Evolutionary conservation across 345 rosid species (phyloP).

Genomic region (Eucalyptus sp.): DNA sequence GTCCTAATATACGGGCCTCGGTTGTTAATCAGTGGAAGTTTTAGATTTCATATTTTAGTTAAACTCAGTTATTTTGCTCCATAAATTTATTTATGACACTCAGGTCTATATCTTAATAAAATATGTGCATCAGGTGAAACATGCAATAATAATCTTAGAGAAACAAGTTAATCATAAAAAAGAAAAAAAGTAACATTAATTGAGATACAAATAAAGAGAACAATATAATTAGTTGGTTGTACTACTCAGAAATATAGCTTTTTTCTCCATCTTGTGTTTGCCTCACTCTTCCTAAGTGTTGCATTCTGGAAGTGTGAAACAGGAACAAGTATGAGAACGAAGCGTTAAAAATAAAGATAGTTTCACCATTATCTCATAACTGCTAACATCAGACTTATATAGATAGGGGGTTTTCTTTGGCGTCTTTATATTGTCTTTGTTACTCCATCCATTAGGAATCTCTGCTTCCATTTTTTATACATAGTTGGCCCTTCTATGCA

Average conservation of each 20-base stretch:
- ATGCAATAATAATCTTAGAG: neutral
- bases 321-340: too few relatives aligned
- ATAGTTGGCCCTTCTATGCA: neutral
- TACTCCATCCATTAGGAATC: neutral
- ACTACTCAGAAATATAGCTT: neutral
- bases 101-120: neutral
- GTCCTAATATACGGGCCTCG: neutral
- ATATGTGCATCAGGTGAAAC: neutral
- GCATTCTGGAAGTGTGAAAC: neutral
- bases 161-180: neutral
- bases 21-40: neutral
- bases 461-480: neutral
- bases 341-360: neutral
- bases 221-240: neutral
- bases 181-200: neutral
- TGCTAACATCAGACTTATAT: neutral
- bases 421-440: neutral
- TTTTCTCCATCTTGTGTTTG: neutral
- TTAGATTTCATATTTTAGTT: neutral
- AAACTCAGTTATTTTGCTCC: neutral
- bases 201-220: neutral
- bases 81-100: neutral
- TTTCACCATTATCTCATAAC: neutral
- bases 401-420: neutral
- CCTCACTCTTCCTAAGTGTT: neutral